Percentiles rank a stretch among this genome's conserved stretches.
Evolutionary conservation across 305 asterid genomes (phyloP).

Genomic region (Fraxinus sp.): DNA sequence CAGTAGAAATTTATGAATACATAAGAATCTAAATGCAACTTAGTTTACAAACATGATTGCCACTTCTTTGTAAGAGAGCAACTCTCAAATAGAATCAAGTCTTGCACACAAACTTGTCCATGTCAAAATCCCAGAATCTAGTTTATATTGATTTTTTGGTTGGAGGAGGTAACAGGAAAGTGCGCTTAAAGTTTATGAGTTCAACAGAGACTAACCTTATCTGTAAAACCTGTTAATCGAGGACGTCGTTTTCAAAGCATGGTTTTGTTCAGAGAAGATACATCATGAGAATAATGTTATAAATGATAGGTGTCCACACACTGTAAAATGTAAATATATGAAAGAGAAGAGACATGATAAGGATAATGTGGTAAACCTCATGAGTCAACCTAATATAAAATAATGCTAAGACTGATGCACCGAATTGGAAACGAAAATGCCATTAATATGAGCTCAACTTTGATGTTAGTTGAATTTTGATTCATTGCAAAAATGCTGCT

Average conservation of each 20-base stretch:
- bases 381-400: not conserved
- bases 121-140: not conserved
- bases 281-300: not conserved
- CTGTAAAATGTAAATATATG: not conserved
- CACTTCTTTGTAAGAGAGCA: not conserved
- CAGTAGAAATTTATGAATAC: not conserved
- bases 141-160: not conserved
- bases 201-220: not conserved
- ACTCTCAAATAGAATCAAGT: not conserved
- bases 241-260: not conserved
- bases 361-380: not conserved
- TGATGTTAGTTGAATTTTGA: not conserved
- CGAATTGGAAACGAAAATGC: not conserved
- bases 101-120: not conserved
- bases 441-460: not conserved
- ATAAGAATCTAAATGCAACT: not conserved
- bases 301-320: not conserved
- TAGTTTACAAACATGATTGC: not conserved
- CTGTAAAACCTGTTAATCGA: not conserved
- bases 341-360: not conserved
- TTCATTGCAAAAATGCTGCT: not conserved
- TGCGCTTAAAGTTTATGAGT: not conserved
- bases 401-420: not conserved
- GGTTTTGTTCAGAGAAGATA: not conserved
- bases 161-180: not conserved